These are phyloP conservation scores for Trichoderma asperelloides DNA, from an alignment of 495 filamentous ascomycete species.

Conservation along the genomic window DNA sequence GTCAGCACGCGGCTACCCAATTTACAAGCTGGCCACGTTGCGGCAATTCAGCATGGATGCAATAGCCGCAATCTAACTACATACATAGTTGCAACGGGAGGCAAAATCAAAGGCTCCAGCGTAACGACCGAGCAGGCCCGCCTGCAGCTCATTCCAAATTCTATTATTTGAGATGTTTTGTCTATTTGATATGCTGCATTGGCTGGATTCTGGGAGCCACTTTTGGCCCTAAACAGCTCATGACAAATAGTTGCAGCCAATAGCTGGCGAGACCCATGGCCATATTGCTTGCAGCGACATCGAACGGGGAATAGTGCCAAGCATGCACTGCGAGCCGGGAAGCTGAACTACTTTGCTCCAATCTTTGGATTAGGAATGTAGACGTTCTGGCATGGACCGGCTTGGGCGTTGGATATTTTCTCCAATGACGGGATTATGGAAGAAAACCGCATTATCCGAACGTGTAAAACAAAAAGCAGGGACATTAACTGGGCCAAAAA, in stretches of 20 bases:
- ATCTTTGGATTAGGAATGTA: neutral
- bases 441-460: neutral
- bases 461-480: neutral
- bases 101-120: neutral
- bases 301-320: neutral
- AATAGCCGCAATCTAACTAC: neutral
- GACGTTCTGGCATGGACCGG: neutral
- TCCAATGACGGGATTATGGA: neutral
- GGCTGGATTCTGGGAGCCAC: neutral
- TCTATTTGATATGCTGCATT: neutral
- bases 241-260: neutral
- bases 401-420: neutral
- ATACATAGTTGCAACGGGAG: neutral
- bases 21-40: too few species aligned
- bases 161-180: neutral
- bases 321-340: neutral
- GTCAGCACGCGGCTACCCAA: neutral
- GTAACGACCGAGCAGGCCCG: neutral
- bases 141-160: constrained; percentile 8
- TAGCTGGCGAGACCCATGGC: neutral
- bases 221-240: neutral
- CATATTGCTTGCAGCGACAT: constrained; percentile 2
- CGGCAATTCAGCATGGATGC: neutral
- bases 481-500: neutral
- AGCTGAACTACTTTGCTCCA: neutral